Percentiles rank a stretch among this genome's conserved stretches.
phyloP scores from a whole-genome alignment of 2,329 filamentous ascomycete genomes.

The Exserohilum rostratum region DNA sequence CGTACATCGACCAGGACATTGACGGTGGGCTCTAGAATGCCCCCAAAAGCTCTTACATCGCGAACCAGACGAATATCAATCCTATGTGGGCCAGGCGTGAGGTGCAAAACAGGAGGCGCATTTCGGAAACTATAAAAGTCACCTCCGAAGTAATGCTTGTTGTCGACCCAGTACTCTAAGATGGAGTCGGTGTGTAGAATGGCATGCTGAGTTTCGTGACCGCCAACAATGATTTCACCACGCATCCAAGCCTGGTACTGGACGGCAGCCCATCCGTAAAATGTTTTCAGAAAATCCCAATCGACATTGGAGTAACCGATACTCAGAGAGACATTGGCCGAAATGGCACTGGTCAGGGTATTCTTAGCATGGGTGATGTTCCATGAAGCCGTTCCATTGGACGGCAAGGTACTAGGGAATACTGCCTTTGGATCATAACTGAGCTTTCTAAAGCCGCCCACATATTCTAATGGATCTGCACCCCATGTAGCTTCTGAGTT shows the following conservation, averaged over 20 bases:
- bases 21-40: conserved; percentile 55
- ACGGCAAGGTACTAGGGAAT: conserved; percentile 59
- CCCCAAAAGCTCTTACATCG: conserved; percentile 64
- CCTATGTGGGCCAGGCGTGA: conserved; percentile 57
- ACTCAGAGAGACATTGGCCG: conserved; percentile 49
- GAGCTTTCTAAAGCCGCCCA: conserved; percentile 60
- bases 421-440: conserved; percentile 49
- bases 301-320: conserved; percentile 59
- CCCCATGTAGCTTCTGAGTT: conserved; percentile 62
- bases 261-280: conserved; percentile 65
- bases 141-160: conserved; percentile 60
- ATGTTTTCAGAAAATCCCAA: conserved; percentile 58
- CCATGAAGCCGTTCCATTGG: conserved; percentile 60
- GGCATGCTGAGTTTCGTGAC: conserved; percentile 43
- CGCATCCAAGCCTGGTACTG: conserved; percentile 66
- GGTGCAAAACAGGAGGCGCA: conserved; percentile 57
- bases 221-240: conserved; percentile 53
- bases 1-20: conserved; percentile 45
- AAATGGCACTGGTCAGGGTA: conserved; percentile 26
- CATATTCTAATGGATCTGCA: conserved; percentile 61
- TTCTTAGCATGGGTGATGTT: conserved; percentile 46
- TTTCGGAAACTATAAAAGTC: conserved; percentile 61
- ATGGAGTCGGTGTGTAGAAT: conserved; percentile 56
- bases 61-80: conserved; percentile 61
- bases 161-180: conserved; percentile 61